Conservation (phyloP, 306 rosid genomes). For the Quercus variabilis region DNA sequence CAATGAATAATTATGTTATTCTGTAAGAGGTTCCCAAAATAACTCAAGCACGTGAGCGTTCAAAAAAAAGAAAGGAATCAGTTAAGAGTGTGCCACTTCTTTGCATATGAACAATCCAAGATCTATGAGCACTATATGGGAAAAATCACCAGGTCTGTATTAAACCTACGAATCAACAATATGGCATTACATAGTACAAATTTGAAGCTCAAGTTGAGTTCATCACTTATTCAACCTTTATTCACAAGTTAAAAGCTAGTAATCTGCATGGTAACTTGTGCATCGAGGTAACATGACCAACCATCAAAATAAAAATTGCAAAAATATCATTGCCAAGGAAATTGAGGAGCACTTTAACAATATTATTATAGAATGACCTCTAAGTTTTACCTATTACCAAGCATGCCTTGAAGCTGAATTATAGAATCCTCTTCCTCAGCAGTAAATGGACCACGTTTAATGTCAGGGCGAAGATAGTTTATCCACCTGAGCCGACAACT, state of each 20-base stretch:
- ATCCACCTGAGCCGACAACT: slow-evolving; percentile 62
- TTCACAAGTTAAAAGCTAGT: no score
- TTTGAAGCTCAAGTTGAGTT: no score
- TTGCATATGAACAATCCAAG: background rate
- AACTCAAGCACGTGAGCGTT: no score
- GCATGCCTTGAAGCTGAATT: slow-evolving; percentile 50
- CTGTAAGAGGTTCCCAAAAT: no score
- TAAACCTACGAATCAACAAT: background rate
- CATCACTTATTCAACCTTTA: no score
- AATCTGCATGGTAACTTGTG: no score
- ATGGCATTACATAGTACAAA: no score
- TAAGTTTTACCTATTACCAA: slow-evolving; percentile 46
- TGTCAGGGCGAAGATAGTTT: slow-evolving; percentile 60
- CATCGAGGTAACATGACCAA: no score
- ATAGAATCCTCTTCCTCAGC: slow-evolving; percentile 41
- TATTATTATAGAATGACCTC: background rate
- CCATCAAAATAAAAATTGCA: no score
- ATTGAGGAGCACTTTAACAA: no score
- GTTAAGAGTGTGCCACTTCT: background rate
- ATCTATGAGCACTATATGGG: background rate
- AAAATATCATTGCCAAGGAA: no score
- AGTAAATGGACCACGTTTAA: slow-evolving; percentile 57
- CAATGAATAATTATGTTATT: background rate
- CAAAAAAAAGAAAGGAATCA: background rate
- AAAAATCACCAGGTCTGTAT: background rate